Base-by-base conservation (phyloP, 352 stramenopile genomes). In the Phytopythium mirpurense region DNA sequence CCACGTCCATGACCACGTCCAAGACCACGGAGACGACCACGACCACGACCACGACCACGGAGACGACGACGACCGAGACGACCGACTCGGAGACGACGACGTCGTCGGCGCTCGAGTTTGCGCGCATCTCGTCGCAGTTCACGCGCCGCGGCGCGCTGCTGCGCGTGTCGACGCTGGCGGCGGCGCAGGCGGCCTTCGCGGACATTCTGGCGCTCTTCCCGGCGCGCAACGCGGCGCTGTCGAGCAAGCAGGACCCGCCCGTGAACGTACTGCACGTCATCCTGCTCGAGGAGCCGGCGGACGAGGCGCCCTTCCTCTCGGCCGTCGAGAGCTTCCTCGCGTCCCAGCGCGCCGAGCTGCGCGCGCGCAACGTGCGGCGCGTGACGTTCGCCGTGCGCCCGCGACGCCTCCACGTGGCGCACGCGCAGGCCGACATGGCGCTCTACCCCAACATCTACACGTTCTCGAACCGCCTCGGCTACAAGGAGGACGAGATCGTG, bases 401-500 rank as follows among this genome's bases (percentile, higher is more conserved):
- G 19, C 76, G 81, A 59, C 62, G 68, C 51, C n/a, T n/a, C n/a
- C n/a, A n/a, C n/a, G 59, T 68, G 29, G 49, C 70, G 52, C 56
- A 68, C 44, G 47, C 63, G 54, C 59, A 74, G 35, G 70, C 62
- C 27, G 78, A 92, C 27, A 75, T 86, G 64, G 82, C 82, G 46
- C 67, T 87, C 56, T 95, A 93, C 68, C 85, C 85, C 24, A 81
- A 85, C 47, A 93, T 95, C 59, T 95, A 95, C 80, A 95, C 85
- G 54, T 95, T 95, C 72, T 79, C 83, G n/a, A 78, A 79, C 46
- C 83, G 83, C 32, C 67, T 83, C 8, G 78, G 83, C 34, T 99
- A 98, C 75, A 89, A 88, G 37, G 98, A 99, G 82, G 97, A 99
- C 73, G 82, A 90, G 53, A 90, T 99, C 34, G 97, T 99, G 65